Conservation (phyloP, 2,329 filamentous ascomycete species). For the Mollisiaceae sp. region DNA sequence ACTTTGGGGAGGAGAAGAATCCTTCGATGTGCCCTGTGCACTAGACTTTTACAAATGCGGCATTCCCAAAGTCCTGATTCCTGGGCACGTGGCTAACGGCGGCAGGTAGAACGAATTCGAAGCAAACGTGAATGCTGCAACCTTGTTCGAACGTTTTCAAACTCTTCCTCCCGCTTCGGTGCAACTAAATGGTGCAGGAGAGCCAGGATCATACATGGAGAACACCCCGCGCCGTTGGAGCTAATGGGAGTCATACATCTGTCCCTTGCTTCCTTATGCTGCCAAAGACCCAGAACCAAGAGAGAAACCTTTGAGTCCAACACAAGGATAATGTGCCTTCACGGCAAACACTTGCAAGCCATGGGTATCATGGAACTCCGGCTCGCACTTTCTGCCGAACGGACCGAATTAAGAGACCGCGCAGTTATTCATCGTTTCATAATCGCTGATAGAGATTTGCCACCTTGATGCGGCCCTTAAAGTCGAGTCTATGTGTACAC, state of each 20-base stretch:
- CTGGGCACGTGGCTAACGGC: conserved; percentile 3
- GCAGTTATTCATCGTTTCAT: background rate
- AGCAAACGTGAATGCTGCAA: background rate
- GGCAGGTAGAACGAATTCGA: background rate
- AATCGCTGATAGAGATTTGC: background rate
- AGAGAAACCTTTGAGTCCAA: background rate
- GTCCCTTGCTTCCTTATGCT: background rate
- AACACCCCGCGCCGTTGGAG: background rate
- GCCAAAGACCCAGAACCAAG: background rate
- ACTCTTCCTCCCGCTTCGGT: background rate
- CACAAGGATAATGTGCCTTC: background rate
- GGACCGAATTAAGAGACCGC: background rate
- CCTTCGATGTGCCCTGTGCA: conserved; percentile 4
- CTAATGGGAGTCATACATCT: background rate
- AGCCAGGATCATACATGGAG: background rate
- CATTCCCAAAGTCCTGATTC: background rate
- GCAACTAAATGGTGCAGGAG: background rate
- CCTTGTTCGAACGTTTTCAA: conserved; percentile 3
- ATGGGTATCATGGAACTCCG: background rate
- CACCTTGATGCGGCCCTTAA: background rate
- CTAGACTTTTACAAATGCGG: background rate
- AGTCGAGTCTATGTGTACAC: background rate
- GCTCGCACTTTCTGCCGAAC: background rate
- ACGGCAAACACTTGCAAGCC: background rate
- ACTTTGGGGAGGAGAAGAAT: background rate